A percentile compares a stretch with the other conserved stretches of the same genome.
Evolutionary conservation across 2,329 filamentous ascomycete genomes (phyloP).

Genomic region (Trichoderma simmonsii): DNA sequence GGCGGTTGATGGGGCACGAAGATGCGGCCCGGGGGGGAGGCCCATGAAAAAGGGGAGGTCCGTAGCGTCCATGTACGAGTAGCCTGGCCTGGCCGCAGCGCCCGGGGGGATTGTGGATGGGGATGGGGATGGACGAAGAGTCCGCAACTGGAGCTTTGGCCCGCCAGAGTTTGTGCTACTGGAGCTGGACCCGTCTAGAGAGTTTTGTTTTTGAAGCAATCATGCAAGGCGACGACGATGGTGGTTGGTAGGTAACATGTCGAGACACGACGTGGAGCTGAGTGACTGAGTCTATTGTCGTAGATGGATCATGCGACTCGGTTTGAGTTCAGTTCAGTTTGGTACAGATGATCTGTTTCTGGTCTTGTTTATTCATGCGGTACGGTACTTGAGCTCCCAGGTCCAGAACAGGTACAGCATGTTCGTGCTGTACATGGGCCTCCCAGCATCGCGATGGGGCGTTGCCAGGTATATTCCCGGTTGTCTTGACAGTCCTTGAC

Average conservation of each 20-base stretch:
- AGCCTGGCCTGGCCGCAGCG: slow-evolving; percentile 9
- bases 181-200: neutral
- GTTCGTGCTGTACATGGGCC: neutral
- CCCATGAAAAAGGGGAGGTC: slow-evolving; percentile 17
- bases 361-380: neutral
- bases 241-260: neutral
- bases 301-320: neutral
- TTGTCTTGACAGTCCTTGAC: neutral
- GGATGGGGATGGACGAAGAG: neutral
- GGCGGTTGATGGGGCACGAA: slow-evolving; percentile 3
- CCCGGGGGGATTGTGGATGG: neutral
- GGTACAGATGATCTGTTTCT: neutral
- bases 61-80: neutral
- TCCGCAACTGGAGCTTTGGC: neutral
- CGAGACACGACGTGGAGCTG: neutral
- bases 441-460: neutral
- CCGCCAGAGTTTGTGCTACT: neutral
- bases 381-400: neutral
- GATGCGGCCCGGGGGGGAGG: slow-evolving; percentile 17
- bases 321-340: neutral
- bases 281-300: neutral
- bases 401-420: neutral
- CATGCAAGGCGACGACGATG: neutral
- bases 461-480: neutral
- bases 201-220: neutral